Base-by-base conservation (phyloP, 441 rosid genomes). In the Corymbia calophylla region DNA sequence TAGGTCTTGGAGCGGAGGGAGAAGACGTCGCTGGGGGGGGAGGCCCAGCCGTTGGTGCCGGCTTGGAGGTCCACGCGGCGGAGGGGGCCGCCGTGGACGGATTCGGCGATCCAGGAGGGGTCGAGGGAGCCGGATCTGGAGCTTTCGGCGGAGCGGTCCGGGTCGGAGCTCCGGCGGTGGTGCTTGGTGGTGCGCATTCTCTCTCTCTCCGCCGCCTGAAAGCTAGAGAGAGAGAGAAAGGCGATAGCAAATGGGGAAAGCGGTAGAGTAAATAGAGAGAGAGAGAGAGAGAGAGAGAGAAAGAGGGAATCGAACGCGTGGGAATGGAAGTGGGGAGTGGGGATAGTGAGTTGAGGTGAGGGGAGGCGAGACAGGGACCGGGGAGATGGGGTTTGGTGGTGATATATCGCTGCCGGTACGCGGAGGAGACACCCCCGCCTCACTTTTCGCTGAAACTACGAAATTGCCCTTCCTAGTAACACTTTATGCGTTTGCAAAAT, bases 1-100 rank as follows among this genome's bases (percentile, higher is more conserved):
- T 94, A 97, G 64, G 92, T 91, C 44, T 86, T 53, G 55, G 98
- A 93, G 82, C 99, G 98, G 88, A 97, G 96, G 82, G 93, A 92
- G 94, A 97, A 97, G 11, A 96, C 92, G 25, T 96, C 92, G 21
- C 98, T 96, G 7, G 99, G 98, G 7, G 98, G 99, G 15, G 98
- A 95, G 21, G 99, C 96, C 98, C 97, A 97, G 80, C 98, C 98
- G 90, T 96, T 94, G 90, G 80, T 66, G 56, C 98, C 98, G 39
- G 91, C 82, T 47, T 96, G 91, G 68, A 96, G 97, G 91, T 96
- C 97, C 1, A 96, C 98, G 53, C 58, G 94, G 53, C 90, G 94
- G 47, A 95, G 91, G 32, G 97, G 91, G 4, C 99, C 99, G 39
- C 97, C 97, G 89, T 92, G 88, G 91, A 93, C 90, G 8, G 96